These are phyloP conservation scores for Neurospora cerealis DNA, from an alignment of 495 filamentous ascomycete species.

Conservation along the genomic window DNA sequence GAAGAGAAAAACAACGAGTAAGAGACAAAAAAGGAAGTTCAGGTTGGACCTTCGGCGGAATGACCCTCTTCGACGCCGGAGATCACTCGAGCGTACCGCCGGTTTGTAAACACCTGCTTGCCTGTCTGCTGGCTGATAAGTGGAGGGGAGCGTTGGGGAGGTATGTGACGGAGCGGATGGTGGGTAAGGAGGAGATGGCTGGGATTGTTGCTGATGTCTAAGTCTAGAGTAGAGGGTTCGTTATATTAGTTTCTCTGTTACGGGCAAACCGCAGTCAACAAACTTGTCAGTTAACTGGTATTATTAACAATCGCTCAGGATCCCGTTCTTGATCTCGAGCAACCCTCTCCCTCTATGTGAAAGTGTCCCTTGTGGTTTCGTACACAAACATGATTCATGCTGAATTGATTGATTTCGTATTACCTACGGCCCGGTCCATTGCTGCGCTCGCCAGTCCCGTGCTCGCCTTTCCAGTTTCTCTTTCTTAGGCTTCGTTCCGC, in stretches of 20 bases:
- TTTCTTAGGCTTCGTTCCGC: background rate
- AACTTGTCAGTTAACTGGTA: background rate
- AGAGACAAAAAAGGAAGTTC: background rate
- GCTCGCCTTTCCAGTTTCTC: background rate
- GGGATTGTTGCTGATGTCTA: constrained; percentile 63
- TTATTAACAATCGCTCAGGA: background rate
- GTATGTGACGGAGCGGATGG: constrained; percentile 42
- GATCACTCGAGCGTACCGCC: constrained; percentile 30
- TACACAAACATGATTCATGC: background rate
- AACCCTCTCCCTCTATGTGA: background rate
- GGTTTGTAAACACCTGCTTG: constrained; percentile 83
- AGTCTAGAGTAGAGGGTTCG: background rate
- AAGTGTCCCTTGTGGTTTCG: background rate
- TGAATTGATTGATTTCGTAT: background rate
- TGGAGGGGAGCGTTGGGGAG: constrained; percentile 47
- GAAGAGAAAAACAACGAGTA: background rate
- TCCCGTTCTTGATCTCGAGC: background rate
- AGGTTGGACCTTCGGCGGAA: constrained; percentile 31
- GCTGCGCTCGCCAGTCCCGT: background rate
- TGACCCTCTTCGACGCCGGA: constrained; percentile 19
- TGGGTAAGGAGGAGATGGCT: constrained; percentile 59
- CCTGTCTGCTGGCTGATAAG: constrained; percentile 65
- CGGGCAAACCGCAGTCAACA: background rate
- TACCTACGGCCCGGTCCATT: background rate
- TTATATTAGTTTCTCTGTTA: background rate